Percentiles rank a stretch among this genome's conserved stretches.
These are phyloP conservation scores for Medakamo hakoo DNA, from an alignment of 139 green algal genomes.

Conservation along the genomic window DNA sequence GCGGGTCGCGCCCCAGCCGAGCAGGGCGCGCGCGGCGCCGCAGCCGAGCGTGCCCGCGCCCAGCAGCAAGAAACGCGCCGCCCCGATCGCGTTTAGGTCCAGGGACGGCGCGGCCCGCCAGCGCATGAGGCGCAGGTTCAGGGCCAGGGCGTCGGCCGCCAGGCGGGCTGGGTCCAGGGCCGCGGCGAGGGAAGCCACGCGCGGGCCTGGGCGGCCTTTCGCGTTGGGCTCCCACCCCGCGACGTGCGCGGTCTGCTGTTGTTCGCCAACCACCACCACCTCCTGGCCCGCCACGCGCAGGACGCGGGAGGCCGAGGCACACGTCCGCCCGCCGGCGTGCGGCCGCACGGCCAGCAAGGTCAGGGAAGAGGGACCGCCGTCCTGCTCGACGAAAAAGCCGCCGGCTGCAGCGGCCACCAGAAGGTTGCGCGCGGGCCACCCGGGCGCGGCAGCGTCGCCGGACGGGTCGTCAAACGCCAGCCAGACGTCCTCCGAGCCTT, in stretches of 20 bases:
- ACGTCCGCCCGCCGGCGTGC: conserved; percentile 11
- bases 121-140: conserved; percentile 94
- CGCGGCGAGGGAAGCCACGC: conserved; percentile 33
- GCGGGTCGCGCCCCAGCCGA: conserved; percentile 77
- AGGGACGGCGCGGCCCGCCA: conserved; percentile 77
- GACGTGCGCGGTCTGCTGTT: too few species aligned
- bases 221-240: conserved; percentile 65
- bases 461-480: conserved; percentile 55
- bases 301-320: conserved; percentile 24
- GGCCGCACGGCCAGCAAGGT: conserved; percentile 44
- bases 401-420: conserved; percentile 52
- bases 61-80: conserved; percentile 69
- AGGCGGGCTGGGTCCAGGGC: conserved; percentile 53
- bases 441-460: conserved; percentile 30
- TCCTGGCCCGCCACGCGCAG: too few species aligned
- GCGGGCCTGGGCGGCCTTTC: conserved; percentile 32
- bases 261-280: too few species aligned
- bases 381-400: conserved; percentile 18
- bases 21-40: conserved; percentile 69
- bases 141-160: conserved; percentile 52
- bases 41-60: conserved; percentile 84
- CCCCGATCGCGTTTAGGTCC: conserved; percentile 39
- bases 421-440: conserved; percentile 75
- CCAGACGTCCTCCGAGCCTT: too few species aligned
- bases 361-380: conserved; percentile 27